Evolutionary conservation across 2,329 filamentous ascomycete species (phyloP).

Genomic region (Neopestalotiopsis sp.): DNA sequence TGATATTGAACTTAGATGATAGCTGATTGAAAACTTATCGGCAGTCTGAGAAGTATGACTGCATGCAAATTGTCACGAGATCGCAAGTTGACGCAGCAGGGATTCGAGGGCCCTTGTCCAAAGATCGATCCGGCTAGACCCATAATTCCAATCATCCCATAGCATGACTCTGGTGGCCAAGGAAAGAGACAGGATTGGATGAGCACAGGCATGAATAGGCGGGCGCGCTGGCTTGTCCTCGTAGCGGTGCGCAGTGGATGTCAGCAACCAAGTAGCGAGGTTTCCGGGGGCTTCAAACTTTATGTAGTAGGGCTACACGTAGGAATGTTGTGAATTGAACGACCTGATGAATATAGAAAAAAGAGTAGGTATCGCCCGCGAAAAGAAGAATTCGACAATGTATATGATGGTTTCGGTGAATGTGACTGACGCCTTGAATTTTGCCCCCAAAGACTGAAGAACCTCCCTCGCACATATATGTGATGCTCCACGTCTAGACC

Average conservation of each 20-base stretch:
- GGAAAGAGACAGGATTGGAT: neutral
- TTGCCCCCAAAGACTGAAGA: neutral
- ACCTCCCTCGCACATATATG: neutral
- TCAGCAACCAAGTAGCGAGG: neutral
- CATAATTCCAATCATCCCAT: neutral
- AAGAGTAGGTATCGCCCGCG: neutral
- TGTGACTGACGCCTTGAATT: neutral
- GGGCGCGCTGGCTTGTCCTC: neutral
- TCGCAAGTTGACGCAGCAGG: slow-evolving; percentile 15
- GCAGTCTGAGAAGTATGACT: neutral
- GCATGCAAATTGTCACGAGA: slow-evolving; percentile 4
- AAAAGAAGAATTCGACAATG: neutral
- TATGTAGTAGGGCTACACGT: neutral
- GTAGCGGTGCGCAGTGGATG: neutral
- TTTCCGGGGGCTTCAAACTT: neutral
- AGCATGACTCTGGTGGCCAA: neutral
- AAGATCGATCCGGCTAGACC: slow-evolving; percentile 10
- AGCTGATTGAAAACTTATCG: neutral
- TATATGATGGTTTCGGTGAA: neutral
- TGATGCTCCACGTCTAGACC: neutral
- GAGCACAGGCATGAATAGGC: neutral
- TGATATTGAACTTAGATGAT: no score
- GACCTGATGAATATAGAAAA: neutral
- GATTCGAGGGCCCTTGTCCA: neutral
- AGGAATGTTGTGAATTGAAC: neutral